Conservation (phyloP, 108 stramenopile species). For the Cyclotella atomus region DNA sequence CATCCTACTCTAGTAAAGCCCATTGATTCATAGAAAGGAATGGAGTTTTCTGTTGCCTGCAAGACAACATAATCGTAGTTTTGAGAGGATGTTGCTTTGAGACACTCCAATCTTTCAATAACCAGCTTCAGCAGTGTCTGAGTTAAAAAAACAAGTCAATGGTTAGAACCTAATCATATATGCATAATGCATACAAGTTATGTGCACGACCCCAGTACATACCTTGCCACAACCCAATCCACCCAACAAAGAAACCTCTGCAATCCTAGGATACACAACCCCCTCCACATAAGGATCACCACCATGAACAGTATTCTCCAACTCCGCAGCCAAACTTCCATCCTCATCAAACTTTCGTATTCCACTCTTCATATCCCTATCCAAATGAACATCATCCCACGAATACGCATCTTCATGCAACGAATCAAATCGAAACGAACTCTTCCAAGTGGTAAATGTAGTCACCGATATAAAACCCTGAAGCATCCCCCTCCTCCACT, state of each 20-base stretch:
- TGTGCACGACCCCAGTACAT: not conserved
- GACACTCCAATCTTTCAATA: conserved; percentile 80
- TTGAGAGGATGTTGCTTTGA: conserved; percentile 51
- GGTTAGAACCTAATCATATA: not conserved
- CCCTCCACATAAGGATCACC: conserved; percentile 93
- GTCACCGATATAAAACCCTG: conserved; percentile 91
- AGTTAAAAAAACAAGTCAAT: not conserved
- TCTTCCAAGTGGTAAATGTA: conserved; percentile 92
- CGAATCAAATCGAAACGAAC: conserved; percentile 91
- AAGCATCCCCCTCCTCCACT: conserved; percentile 67
- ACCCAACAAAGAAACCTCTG: conserved; percentile 86
- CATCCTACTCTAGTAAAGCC: conserved; percentile 89
- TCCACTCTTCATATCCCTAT: conserved; percentile 45
- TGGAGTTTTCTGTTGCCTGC: conserved; percentile 90
- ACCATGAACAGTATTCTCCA: conserved; percentile 74
- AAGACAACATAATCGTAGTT: conserved; percentile 90
- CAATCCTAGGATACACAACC: conserved; percentile 90
- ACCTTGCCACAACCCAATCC: conserved; percentile 79
- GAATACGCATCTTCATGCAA: conserved; percentile 76
- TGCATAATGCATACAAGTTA: not conserved
- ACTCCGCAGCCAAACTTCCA: conserved; percentile 62
- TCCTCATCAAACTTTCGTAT: conserved; percentile 63
- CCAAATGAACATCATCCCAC: conserved; percentile 58
- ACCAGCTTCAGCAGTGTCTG: conserved; percentile 69
- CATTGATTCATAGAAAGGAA: conserved; percentile 89